A percentile compares a stretch with the other conserved stretches of the same genome.
Evolutionary conservation across 2,329 filamentous ascomycete species (phyloP).

Genomic region (Canariomyces notabilis): DNA sequence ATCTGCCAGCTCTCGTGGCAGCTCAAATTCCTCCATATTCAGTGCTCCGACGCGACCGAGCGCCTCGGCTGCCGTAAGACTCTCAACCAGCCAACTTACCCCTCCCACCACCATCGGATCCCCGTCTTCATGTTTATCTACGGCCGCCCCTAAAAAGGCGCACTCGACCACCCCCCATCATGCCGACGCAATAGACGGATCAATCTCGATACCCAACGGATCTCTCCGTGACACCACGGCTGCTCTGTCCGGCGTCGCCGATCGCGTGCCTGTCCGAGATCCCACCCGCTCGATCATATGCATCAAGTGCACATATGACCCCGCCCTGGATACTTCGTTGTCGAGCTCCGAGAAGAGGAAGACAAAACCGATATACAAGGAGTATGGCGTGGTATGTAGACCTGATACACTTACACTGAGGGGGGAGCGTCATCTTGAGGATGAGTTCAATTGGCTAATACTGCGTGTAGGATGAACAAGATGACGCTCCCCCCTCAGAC

Average conservation of each 20-base stretch:
- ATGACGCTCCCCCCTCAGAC: conserved; percentile 74
- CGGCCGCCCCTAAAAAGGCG: conserved; percentile 45
- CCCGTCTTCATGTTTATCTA: conserved; percentile 42
- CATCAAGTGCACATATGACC: conserved; percentile 57
- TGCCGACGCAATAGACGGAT: conserved; percentile 31
- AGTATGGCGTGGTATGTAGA: conserved; percentile 64
- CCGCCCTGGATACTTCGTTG: conserved; percentile 47
- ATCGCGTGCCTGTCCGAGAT: conserved; percentile 54
- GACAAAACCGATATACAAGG: conserved; percentile 56
- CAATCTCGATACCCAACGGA: conserved; percentile 27
- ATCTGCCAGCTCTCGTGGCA: conserved; percentile 67
- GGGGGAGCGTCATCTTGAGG: conserved; percentile 59
- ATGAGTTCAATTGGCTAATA: conserved; percentile 53
- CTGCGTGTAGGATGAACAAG: conserved; percentile 56
- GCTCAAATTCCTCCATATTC: conserved; percentile 67
- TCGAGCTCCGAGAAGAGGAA: conserved; percentile 50
- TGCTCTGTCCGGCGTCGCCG: conserved; percentile 20
- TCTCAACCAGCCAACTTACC: conserved; percentile 45
- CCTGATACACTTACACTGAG: conserved; percentile 35
- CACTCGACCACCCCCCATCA: conserved; percentile 50
- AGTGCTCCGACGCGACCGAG: conserved; percentile 45
- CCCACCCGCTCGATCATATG: conserved; percentile 49
- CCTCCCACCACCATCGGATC: conserved; percentile 50
- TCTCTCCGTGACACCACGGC: conserved; percentile 31
- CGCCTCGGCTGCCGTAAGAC: conserved; percentile 36